Evolutionary conservation across 1,284 basidiomycete genomes (phyloP).

Genomic region (Ganoderma resinaceum): DNA sequence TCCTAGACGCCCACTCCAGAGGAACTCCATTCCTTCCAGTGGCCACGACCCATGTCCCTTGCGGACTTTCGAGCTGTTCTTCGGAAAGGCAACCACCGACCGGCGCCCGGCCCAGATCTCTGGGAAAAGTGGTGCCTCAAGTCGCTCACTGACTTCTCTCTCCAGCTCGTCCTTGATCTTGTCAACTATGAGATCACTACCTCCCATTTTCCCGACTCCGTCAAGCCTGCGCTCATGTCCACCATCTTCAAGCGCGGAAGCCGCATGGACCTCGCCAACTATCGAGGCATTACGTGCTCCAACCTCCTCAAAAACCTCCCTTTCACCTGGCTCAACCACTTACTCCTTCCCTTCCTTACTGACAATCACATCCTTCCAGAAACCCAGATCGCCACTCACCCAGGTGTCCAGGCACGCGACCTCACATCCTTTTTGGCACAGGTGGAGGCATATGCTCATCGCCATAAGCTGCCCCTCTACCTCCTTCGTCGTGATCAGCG

Average conservation of each 20-base stretch:
- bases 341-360: not conserved
- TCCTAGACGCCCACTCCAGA: too few species aligned
- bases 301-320: not conserved
- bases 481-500: not conserved
- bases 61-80: too few species aligned
- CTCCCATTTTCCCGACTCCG: not conserved
- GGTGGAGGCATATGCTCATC: not conserved
- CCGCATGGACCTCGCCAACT: not conserved
- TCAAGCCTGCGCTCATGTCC: not conserved
- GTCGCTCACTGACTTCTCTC: not conserved
- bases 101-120: not conserved
- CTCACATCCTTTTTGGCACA: not conserved
- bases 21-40: too few species aligned
- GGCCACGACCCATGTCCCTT: too few species aligned
- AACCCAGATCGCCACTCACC: not conserved
- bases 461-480: not conserved
- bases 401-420: not conserved
- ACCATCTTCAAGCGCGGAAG: not conserved
- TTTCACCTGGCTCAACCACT: not conserved
- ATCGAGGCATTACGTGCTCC: not conserved
- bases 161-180: not conserved
- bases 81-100: not conserved
- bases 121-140: not conserved
- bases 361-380: not conserved
- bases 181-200: not conserved